phyloP scores from a whole-genome alignment of 2,329 filamentous ascomycete genomes.

The Alternaria sp. region DNA sequence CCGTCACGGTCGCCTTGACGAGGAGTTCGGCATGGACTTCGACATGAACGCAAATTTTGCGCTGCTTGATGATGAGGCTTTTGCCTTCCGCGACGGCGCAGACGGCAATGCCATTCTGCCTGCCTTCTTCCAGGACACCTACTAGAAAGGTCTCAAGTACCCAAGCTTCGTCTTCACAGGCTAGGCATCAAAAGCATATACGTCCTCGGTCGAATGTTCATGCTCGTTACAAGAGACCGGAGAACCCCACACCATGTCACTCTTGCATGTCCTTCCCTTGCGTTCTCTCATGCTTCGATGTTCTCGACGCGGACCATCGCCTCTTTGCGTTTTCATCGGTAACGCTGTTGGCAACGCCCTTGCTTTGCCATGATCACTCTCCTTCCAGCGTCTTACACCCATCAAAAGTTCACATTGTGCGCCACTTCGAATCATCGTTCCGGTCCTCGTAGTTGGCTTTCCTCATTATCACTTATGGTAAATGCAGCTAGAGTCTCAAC shows the following conservation, averaged over 20 bases:
- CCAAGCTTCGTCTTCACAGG: neutral
- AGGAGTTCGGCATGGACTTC: neutral
- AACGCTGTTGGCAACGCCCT: neutral
- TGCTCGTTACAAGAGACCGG: neutral
- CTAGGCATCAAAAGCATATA: neutral
- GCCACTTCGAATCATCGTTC: too few species aligned
- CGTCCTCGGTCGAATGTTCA: neutral
- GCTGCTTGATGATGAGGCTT: neutral
- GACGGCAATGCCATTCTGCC: constrained; percentile 33
- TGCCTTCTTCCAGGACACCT: constrained; percentile 5
- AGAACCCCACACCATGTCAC: neutral
- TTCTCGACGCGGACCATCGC: neutral
- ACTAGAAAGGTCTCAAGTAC: neutral
- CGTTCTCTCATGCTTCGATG: neutral
- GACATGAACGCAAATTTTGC: neutral
- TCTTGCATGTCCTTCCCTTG: neutral
- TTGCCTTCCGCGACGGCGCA: constrained; percentile 29
- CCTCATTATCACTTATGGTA: neutral
- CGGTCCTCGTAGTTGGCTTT: neutral
- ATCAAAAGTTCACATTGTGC: neutral
- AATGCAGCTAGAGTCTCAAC: neutral
- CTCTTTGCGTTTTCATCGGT: neutral
- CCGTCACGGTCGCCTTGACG: neutral
- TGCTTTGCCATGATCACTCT: neutral
- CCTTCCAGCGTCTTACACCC: neutral